These are phyloP conservation scores for Phaseolus coccineus DNA, from an alignment of 331 rosid genomes.

Conservation along the genomic window DNA sequence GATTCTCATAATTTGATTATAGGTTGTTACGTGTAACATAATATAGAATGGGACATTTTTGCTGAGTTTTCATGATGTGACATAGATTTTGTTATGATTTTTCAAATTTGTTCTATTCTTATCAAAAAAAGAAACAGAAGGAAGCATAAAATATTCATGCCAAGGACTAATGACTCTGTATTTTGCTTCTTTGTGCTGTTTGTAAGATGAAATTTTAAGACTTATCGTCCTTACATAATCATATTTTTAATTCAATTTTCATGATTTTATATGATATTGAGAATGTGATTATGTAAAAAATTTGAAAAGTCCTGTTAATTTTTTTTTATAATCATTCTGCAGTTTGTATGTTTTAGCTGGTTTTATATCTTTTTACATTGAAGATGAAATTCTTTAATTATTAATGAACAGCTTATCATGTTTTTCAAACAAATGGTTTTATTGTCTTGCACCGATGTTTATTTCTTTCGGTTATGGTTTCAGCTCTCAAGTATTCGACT, in stretches of 20 bases:
- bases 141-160: background rate
- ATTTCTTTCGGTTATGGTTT: constrained; percentile 51
- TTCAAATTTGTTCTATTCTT: background rate
- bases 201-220: constrained; percentile 4
- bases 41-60: constrained; percentile 1
- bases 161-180: background rate
- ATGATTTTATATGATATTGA: background rate
- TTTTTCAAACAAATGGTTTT: constrained; percentile 27
- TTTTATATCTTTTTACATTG: background rate
- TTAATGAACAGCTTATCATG: constrained; percentile 17
- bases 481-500: constrained; percentile 92
- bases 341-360: background rate
- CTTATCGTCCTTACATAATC: background rate
- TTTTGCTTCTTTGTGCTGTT: constrained; percentile 7
- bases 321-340: constrained; percentile 1
- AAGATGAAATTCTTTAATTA: background rate
- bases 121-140: background rate
- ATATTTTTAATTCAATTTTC: constrained; percentile 2
- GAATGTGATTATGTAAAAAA: background rate
- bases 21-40: background rate
- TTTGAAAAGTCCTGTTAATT: background rate
- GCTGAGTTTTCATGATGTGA: background rate
- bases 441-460: constrained; percentile 17
- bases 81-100: background rate
- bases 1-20: constrained; percentile 11